Percentiles rank a stretch among this genome's conserved stretches.
Conservation (phyloP, 768 basidiomycete species). For the Filobasidium wieringae region DNA sequence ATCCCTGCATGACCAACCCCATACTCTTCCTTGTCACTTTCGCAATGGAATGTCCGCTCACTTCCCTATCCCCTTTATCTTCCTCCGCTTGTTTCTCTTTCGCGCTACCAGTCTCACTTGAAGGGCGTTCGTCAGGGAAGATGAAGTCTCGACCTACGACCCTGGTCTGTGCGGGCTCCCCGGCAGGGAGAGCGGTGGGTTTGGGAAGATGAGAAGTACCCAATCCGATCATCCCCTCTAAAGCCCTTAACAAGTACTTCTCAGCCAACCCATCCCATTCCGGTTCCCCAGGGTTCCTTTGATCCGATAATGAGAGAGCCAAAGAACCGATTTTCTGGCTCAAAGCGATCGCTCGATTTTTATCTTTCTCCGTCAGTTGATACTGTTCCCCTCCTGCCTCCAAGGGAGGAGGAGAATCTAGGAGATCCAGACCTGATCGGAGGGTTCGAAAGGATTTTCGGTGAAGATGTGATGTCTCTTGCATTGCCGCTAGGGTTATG, state of each 20-base stretch:
- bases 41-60: constrained; percentile 12
- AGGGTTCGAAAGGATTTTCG: constrained; percentile 24
- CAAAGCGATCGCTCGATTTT: constrained; percentile 28
- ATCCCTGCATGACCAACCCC: constrained; percentile 35
- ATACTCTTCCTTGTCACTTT: constrained; percentile 29
- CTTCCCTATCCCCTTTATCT: constrained; percentile 2
- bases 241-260: constrained; percentile 7
- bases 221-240: constrained; percentile 13
- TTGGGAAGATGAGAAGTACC: background rate
- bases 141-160: constrained; percentile 14
- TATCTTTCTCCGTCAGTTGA: constrained; percentile 18
- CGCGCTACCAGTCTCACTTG: too few species aligned
- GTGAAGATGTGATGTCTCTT: constrained; percentile 27
- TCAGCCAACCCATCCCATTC: constrained; percentile 7
- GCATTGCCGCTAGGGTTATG: constrained; percentile 25
- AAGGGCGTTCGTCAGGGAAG: constrained; percentile 7
- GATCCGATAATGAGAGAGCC: constrained; percentile 6
- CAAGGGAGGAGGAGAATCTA: background rate
- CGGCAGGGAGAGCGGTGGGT: background rate
- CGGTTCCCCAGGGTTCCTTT: background rate
- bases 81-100: background rate
- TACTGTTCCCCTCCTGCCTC: background rate
- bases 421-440: constrained; percentile 18
- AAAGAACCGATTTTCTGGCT: constrained; percentile 34
- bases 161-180: background rate